Base-by-base conservation (phyloP, 129 eudicot species). In the Escallonia rubra region DNA sequence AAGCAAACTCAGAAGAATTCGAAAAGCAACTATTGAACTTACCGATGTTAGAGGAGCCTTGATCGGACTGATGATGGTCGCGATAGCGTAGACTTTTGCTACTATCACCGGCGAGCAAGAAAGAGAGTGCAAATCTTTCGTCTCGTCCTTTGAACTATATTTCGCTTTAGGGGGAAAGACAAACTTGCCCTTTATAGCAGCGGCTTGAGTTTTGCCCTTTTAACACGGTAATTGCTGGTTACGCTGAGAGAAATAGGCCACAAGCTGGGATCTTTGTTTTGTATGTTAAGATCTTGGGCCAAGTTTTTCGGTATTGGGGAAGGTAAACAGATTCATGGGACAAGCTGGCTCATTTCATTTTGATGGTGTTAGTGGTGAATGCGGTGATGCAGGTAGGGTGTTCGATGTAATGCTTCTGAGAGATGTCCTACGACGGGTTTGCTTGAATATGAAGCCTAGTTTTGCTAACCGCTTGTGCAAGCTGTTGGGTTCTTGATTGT, bases 341-440 rank as follows among this genome's bases (percentile, higher is more conserved):
- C 60, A 7, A 78, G 62, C 57, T 72, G 58, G 9, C 59, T 72
- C 12, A 23, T 69, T 78, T 8, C 57, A 62, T 67, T 58, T 60
- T 6, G 61, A 72, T 49, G 4, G 71, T 16, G 34, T 39, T 43
- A 43, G 74, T 61, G 75, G 68, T 23, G 57, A 42, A 11, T 40
- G 49, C 8, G 3, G 41, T 38, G 68, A 57, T 64, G 82, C 72
- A 50, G 10, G 67, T 71, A 62, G 7, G 5, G 50, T 73, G 79
- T 79, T 79, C 59, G 83, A 79, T 60, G 72, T 56, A 57, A 63
- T 79, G 83, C 60, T 43, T 68, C 59, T 51, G 42, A 73, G 54
- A 64, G 76, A 74, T 73, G 64, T 52, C 68, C 79, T 7, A 67
- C 71, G 67, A 61, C 62, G 2, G 62, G 67, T 11, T 48, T 67